Evolutionary conservation across 176 grass and related monocot genomes (phyloP), one percentile per base, ranked within the genome.

Genomic region (Chrysopogon serrulatus): DNA sequence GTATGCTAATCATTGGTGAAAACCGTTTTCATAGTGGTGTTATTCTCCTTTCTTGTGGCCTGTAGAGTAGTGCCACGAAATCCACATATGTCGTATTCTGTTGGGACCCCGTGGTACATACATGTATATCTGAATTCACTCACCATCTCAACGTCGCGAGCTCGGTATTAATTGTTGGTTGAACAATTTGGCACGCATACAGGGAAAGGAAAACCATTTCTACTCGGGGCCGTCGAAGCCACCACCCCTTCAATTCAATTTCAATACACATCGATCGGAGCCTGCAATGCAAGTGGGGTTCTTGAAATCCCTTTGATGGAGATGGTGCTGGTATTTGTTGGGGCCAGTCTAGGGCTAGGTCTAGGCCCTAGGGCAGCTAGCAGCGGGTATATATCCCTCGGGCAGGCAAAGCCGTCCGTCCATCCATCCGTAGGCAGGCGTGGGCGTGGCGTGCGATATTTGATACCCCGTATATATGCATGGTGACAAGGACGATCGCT

Each of bases 401-500:
- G 49, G 69, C 36, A 69, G 72, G 80, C 47, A 49, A 76, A 36
- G 69, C 47, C 71, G 56, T 53, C n/a, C n/a, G n/a, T n/a, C n/a
- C n/a, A n/a, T n/a, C n/a, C n/a, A n/a, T n/a, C n/a, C n/a, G 60
- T 63, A 74, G 66, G 87, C 87, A 83, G 70, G 87, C 54, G n/a
- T n/a, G 30, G 40, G 74, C 74, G 33, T 80, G 79, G 73, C 49
- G 87, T 85, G 82, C 79, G 80, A 84, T 79, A 75, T 83, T 84
- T 87, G 84, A 90, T 90, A 48, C 75, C 79, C 82, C 56, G 56
- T 14, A 30, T 27, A 63, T 83, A 56, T 70, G 56, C 44, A 34
- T 81, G 78, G 76, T 86, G 87, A 89, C 83, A 86, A 89, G 86
- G 86, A 92, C 90, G 54, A 79, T 81, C 32, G 90, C 83, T 92